A percentile compares a stretch with the other conserved stretches of the same genome.
phyloP scores from a whole-genome alignment of 441 rosid genomes.

The Erodium chrysanthum region DNA sequence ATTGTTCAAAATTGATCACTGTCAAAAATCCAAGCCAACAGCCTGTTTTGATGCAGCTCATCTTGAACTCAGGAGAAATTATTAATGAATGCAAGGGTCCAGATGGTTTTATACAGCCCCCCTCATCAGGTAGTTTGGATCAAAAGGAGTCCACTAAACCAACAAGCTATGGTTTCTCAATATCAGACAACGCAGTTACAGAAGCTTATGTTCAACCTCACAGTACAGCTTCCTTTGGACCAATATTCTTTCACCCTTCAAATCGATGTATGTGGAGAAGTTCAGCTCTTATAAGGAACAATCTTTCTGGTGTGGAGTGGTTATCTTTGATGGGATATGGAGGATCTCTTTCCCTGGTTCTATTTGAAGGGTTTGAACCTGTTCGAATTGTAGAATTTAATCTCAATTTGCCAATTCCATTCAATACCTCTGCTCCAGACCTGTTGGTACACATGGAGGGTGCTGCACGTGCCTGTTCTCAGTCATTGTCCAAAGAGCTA shows the following conservation, averaged over 20 bases:
- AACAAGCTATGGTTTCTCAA: conserved; percentile 39
- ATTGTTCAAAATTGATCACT: conserved; percentile 44
- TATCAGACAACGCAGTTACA: conserved; percentile 39
- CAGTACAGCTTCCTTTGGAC: conserved; percentile 48
- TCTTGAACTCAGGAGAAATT: conserved; percentile 54
- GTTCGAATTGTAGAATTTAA: conserved; percentile 44
- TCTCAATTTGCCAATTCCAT: conserved; percentile 31
- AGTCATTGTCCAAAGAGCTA: conserved; percentile 48
- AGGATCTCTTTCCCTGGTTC: conserved; percentile 40
- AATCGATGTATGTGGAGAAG: conserved; percentile 56
- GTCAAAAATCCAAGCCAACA: conserved; percentile 56
- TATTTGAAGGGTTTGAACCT: conserved; percentile 48
- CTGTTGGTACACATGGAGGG: conserved; percentile 28
- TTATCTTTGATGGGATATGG: conserved; percentile 56
- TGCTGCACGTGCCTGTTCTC: conserved; percentile 32
- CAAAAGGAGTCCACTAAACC: conserved; percentile 21
- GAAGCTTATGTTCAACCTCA: conserved; percentile 52
- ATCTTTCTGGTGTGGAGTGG: conserved; percentile 79
- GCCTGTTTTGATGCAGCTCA: conserved; percentile 66
- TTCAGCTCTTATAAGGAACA: conserved; percentile 54
- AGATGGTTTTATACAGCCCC: conserved; percentile 28
- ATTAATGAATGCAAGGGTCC: conserved; percentile 39
- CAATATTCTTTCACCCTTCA: conserved; percentile 55
- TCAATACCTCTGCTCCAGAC: conserved; percentile 31
- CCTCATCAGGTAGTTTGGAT: conserved; percentile 21